phyloP scores from a whole-genome alignment of 2,329 filamentous ascomycete species.

The Pseudogymnoascus sp. region DNA sequence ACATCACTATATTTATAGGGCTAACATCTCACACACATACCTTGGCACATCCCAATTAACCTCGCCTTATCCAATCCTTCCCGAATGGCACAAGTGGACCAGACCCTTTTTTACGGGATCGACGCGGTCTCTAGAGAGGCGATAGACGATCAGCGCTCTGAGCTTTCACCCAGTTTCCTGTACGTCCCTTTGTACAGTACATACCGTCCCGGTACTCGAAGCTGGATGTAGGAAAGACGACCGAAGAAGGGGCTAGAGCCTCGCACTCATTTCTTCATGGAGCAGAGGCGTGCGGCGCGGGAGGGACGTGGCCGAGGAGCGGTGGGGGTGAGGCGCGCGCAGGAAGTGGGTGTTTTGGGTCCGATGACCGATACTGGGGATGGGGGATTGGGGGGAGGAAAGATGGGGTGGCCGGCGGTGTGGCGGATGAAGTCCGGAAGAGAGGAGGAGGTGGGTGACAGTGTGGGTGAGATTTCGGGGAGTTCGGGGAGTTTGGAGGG shows the following conservation, averaged over 20 bases:
- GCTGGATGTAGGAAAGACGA: background rate
- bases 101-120: background rate
- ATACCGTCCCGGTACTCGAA: background rate
- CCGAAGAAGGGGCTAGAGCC: background rate
- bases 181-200: background rate
- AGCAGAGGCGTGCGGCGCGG: background rate
- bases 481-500: background rate
- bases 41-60: background rate
- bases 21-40: background rate
- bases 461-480: background rate
- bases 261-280: background rate
- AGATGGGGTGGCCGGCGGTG: background rate
- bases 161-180: background rate
- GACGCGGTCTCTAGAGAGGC: background rate
- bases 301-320: background rate
- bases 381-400: too few relatives aligned
- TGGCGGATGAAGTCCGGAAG: background rate
- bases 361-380: background rate
- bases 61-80: background rate
- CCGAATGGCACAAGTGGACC: background rate
- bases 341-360: background rate
- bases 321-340: background rate
- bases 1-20: background rate
- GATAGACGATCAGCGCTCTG: background rate
- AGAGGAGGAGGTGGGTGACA: background rate